A percentile compares a stretch with the other conserved stretches of the same genome.
Conservation (phyloP, 306 rosid genomes). For the Glycyrrhiza uralensis region DNA sequence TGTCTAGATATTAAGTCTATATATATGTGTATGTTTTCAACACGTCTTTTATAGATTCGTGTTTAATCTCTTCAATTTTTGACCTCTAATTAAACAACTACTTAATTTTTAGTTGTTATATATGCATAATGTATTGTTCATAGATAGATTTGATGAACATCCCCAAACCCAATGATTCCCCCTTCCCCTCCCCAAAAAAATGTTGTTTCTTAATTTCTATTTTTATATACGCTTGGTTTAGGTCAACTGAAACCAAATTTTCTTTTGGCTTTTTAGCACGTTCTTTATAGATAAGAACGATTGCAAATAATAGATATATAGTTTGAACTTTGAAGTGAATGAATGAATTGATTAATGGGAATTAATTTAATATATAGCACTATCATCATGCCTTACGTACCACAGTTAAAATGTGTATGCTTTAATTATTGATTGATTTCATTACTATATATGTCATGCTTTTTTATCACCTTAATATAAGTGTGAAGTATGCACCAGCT, state of each 20-base stretch:
- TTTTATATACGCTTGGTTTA: background rate
- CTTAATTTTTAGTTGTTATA: background rate
- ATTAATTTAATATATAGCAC: constrained; percentile 20
- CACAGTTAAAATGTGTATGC: constrained; percentile 9
- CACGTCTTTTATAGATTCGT: background rate
- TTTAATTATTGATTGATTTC: constrained; percentile 11
- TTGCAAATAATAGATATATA: background rate
- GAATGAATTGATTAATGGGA: constrained; percentile 22
- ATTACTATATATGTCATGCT: too few species aligned
- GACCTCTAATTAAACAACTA: background rate
- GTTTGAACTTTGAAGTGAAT: background rate
- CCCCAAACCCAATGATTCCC: background rate
- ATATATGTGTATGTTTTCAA: background rate
- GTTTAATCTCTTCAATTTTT: background rate
- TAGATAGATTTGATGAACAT: background rate
- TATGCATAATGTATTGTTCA: background rate
- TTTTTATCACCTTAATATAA: too few species aligned
- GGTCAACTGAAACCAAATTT: constrained; percentile 31
- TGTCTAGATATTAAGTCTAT: background rate
- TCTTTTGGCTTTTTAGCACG: constrained; percentile 16
- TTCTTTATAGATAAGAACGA: constrained; percentile 6
- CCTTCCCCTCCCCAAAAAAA: background rate
- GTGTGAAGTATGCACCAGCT: too few species aligned
- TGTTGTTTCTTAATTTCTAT: too few species aligned
- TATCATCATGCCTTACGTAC: constrained; percentile 36